Evolutionary conservation across 257 asterid genomes (phyloP).

Genomic region (Dorcoceras hygrometricum): DNA sequence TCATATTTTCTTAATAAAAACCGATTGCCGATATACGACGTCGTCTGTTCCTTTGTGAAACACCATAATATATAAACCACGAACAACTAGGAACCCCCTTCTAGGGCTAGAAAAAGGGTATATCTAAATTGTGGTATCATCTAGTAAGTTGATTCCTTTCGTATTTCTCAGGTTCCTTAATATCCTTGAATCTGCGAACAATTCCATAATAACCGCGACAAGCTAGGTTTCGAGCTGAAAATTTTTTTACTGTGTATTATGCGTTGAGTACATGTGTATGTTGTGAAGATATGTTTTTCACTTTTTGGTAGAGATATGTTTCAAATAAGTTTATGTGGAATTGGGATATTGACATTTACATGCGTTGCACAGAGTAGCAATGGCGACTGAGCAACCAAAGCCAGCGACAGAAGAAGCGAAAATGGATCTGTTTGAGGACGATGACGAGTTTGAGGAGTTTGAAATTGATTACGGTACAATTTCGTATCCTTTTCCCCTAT

Average conservation of each 20-base stretch:
- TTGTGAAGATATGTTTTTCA: background rate
- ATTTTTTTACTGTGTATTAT: background rate
- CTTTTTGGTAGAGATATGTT: background rate
- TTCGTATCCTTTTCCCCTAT: background rate
- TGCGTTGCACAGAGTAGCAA: constrained; percentile 14
- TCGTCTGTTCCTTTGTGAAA: background rate
- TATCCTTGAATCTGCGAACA: background rate
- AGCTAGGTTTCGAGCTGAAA: background rate
- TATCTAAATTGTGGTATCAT: background rate
- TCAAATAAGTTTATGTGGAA: background rate
- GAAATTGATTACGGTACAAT: constrained; percentile 56
- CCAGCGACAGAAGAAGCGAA: constrained; percentile 61
- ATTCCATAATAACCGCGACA: background rate
- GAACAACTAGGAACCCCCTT: background rate
- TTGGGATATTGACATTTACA: background rate
- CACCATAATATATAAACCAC: background rate
- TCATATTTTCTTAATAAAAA: too few relatives aligned
- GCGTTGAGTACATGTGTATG: background rate
- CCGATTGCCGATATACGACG: too few relatives aligned
- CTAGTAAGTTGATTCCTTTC: background rate
- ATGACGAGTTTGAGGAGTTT: constrained; percentile 88
- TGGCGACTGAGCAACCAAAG: constrained; percentile 76
- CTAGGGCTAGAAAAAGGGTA: background rate
- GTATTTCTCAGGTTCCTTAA: background rate
- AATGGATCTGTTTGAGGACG: constrained; percentile 80